Evolutionary conservation across 2,329 filamentous ascomycete species (phyloP), one percentile per base, ranked within the genome.

Genomic region (Sclerotinia spermophila): DNA sequence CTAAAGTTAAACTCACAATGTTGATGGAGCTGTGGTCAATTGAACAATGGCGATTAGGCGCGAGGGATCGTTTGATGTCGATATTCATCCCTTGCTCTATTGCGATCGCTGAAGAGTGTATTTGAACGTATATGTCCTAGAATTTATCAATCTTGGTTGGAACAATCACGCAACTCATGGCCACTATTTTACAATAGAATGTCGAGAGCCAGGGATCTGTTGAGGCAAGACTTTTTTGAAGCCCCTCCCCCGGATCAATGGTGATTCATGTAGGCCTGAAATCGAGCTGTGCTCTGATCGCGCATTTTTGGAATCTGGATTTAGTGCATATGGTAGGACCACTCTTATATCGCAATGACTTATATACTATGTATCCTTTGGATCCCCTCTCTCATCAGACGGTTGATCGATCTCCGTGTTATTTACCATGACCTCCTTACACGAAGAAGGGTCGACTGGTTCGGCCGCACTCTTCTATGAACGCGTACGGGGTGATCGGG

Each of bases 311-410:
- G n/a, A 44, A 30, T 62, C 11, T 15, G 3, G 30, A 21, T 30
- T 21, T 44, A 44, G n/a, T 24, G 59, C 40, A 4, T 30, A 66
- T 19, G 7, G 7, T 40, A 38, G 33, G 24, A 15, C 35, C 35
- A 53, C 19, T 53, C 10, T 33, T 33, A 13, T 17, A 13, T 38
- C 5, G 21, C 19, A 40, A 38, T 53, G 24, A 38, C 17, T 66
- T 40, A 53, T 53, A 65, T 65, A 65, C 45, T 5, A 65, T 65
- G 44, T 21, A 65, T 65, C 35, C 30, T 21, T 48, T 35, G 21
- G 17, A 24, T 53, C 8, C 53, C 24, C 53, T 51, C 24, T 65
- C 62, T 53, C 62, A 2, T 53, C 44, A 24, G 30, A 53, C 21
- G 21, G 44, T 53, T 65, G 33, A 65, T 40, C 30, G 33, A 53